A percentile compares a stretch with the other conserved stretches of the same genome.
Conservation (phyloP, 345 rosid genomes). For the Kandelia obovata region DNA sequence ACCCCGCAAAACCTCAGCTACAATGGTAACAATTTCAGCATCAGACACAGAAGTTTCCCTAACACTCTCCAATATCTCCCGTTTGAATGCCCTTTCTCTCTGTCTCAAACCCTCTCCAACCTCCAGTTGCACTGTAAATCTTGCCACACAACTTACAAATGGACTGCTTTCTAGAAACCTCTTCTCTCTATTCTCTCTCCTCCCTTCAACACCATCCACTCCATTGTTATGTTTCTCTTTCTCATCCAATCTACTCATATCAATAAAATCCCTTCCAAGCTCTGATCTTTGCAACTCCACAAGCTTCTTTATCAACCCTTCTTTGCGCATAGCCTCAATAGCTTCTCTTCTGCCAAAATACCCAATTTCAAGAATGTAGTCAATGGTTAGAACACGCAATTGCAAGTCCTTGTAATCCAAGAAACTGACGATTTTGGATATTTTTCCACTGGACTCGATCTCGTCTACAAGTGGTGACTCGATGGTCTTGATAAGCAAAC, state of each 20-base stretch:
- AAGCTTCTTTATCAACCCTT: conserved; percentile 42
- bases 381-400: conserved; percentile 35
- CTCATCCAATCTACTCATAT: conserved; percentile 26
- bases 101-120: conserved; percentile 71
- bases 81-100: conserved; percentile 65
- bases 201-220: background rate
- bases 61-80: conserved; percentile 41
- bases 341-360: conserved; percentile 68
- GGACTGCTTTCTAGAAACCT: conserved; percentile 46
- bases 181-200: conserved; percentile 18
- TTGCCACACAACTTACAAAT: conserved; percentile 65
- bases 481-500: conserved; percentile 42
- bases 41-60: conserved; percentile 45
- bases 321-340: conserved; percentile 43
- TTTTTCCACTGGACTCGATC: conserved; percentile 43
- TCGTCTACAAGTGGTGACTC: conserved; percentile 64
- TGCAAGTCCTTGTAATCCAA: conserved; percentile 45
- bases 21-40: conserved; percentile 63
- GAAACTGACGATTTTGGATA: conserved; percentile 39
- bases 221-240: conserved; percentile 1
- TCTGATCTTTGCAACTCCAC: conserved; percentile 61
- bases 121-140: conserved; percentile 69
- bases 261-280: conserved; percentile 59
- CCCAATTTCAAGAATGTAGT: conserved; percentile 60
- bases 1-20: conserved; percentile 77